phyloP scores from a whole-genome alignment of 345 rosid species.

The Salix arbutifolia region DNA sequence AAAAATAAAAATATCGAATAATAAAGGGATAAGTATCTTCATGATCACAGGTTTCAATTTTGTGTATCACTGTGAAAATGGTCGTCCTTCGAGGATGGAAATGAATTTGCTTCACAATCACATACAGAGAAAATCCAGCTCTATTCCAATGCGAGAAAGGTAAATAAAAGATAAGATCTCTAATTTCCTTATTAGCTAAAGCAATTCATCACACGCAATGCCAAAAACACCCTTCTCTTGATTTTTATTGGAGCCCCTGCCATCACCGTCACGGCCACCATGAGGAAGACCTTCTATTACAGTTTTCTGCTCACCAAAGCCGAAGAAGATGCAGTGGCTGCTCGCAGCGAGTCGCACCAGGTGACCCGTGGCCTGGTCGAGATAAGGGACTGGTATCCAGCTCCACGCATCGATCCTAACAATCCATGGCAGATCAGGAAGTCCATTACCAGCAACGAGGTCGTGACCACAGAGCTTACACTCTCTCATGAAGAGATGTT shows the following conservation, averaged over 20 bases:
- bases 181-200: background rate
- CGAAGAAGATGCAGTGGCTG: conserved; percentile 26
- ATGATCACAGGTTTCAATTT: background rate
- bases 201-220: background rate
- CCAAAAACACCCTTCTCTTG: background rate
- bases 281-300: conserved; percentile 31
- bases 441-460: conserved; percentile 12
- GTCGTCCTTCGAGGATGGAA: background rate
- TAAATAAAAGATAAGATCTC: background rate
- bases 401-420: background rate
- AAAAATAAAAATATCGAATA: too few relatives aligned
- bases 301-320: conserved; percentile 31
- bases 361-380: conserved; percentile 28
- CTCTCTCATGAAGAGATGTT: conserved; percentile 21
- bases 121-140: too few relatives aligned
- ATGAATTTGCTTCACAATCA: background rate
- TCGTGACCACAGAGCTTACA: conserved; percentile 19
- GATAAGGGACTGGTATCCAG: background rate
- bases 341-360: conserved; percentile 2
- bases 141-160: background rate
- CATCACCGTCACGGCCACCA: background rate
- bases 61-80: background rate
- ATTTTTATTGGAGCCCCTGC: background rate
- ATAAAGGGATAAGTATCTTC: background rate
- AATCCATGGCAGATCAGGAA: conserved; percentile 37